Conservation (phyloP, 2,329 filamentous ascomycete genomes). For the Cytospora leucostoma region DNA sequence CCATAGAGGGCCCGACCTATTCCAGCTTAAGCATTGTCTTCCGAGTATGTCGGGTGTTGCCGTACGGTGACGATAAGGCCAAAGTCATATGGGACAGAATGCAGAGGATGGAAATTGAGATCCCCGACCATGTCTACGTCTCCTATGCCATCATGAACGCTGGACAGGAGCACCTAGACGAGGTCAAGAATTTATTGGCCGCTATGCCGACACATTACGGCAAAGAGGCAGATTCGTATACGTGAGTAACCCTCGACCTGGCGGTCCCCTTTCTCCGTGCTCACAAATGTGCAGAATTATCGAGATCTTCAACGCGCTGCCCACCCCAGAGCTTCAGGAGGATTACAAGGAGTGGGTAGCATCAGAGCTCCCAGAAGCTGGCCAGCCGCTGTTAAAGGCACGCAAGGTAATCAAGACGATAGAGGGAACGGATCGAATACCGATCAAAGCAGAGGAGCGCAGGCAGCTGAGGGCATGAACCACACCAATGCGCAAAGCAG, state of each 20-base stretch:
- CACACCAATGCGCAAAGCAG: background rate
- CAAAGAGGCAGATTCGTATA: slow-evolving; percentile 62
- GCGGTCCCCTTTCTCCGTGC: background rate
- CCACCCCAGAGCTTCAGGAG: slow-evolving; percentile 18
- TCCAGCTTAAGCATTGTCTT: slow-evolving; percentile 80
- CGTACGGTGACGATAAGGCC: slow-evolving; percentile 60
- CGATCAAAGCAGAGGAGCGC: slow-evolving; percentile 9
- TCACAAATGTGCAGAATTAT: slow-evolving; percentile 17
- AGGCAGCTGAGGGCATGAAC: slow-evolving; percentile 12
- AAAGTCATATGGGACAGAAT: slow-evolving; percentile 72
- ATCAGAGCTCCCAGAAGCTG: slow-evolving; percentile 22
- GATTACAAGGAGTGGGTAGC: slow-evolving; percentile 23
- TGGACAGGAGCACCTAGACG: slow-evolving; percentile 69
- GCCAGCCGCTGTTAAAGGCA: slow-evolving; percentile 10
- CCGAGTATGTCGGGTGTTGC: slow-evolving; percentile 68
- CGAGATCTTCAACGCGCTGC: slow-evolving; percentile 25
- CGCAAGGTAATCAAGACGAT: slow-evolving; percentile 18
- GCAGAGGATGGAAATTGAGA: slow-evolving; percentile 72
- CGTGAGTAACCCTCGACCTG: slow-evolving; percentile 54
- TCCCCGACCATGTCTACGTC: slow-evolving; percentile 72
- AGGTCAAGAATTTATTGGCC: slow-evolving; percentile 66
- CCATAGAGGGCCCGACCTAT: slow-evolving; percentile 83
- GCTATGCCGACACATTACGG: slow-evolving; percentile 68
- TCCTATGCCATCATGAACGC: slow-evolving; percentile 78
- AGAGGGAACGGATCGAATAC: slow-evolving; percentile 24